phyloP scores from a whole-genome alignment of 1,139 yeast species.

The Candida gigantensis region DNA sequence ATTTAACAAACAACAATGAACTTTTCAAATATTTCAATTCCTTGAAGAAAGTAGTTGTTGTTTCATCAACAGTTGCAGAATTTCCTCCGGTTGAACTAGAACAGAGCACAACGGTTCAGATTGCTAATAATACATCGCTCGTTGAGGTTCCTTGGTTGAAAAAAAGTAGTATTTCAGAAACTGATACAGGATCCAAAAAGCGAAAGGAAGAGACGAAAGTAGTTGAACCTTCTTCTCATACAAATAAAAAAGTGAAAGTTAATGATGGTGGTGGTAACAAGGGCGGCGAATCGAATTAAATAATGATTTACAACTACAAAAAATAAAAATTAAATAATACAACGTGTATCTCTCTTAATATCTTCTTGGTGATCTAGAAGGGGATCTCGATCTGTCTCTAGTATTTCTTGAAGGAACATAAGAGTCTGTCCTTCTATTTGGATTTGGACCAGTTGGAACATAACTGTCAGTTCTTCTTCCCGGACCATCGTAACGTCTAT shows the following conservation, averaged over 20 bases:
- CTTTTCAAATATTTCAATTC: conserved; percentile 34
- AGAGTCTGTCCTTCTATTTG: no score
- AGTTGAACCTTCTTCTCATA: no score
- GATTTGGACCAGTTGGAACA: conserved; percentile 21
- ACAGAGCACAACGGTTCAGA: conserved; percentile 1
- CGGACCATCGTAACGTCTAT: conserved; percentile 8
- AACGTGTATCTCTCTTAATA: no score
- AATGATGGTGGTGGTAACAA: no score
- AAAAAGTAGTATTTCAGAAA: background rate
- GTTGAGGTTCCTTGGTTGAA: conserved; percentile 50
- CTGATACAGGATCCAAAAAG: conserved; percentile 1
- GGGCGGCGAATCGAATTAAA: no score
- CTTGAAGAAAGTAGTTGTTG: conserved; percentile 27
- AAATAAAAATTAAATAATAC: no score
- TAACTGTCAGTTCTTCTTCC: conserved; percentile 21
- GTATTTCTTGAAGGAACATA: no score
- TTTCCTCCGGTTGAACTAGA: conserved; percentile 20
- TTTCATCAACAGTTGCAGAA: conserved; percentile 28
- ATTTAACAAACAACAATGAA: conserved; percentile 27
- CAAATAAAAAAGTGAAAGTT: no score
- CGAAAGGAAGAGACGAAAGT: conserved; percentile 10
- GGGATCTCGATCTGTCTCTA: conserved; percentile 18
- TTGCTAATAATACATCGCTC: conserved; percentile 22
- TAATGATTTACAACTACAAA: no score
- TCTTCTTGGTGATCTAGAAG: no score